Evolutionary conservation across 768 basidiomycete species (phyloP).

Genomic region (Leucocoprinus birnbaumii): DNA sequence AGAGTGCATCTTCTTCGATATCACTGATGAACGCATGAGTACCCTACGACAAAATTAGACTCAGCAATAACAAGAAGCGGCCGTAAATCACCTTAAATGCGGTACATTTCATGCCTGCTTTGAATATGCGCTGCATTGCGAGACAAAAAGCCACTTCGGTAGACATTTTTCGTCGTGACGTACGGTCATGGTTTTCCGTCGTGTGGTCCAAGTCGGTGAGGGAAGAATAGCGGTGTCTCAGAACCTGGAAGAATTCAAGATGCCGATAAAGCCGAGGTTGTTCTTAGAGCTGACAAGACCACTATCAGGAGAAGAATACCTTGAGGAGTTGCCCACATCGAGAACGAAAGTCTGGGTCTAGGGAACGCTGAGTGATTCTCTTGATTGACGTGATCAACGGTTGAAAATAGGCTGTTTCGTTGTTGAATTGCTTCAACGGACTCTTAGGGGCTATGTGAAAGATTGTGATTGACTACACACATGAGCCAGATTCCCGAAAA

Average conservation of each 20-base stretch:
- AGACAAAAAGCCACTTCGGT: conserved; percentile 34
- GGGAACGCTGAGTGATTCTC: conserved; percentile 51
- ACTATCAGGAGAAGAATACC: conserved; percentile 28
- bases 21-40: conserved; percentile 6
- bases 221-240: conserved; percentile 16
- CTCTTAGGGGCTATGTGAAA: not conserved
- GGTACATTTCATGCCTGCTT: conserved; percentile 34
- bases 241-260: not conserved
- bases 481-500: conserved; percentile 62
- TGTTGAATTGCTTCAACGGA: conserved; percentile 49
- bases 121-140: conserved; percentile 42
- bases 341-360: conserved; percentile 41
- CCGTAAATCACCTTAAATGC: conserved; percentile 41
- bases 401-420: conserved; percentile 46
- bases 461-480: conserved; percentile 38
- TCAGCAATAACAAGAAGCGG: not conserved
- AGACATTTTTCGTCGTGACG: not conserved
- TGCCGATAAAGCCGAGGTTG: not conserved
- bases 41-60: conserved; percentile 13
- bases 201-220: not conserved
- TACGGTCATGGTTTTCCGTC: not conserved
- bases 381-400: conserved; percentile 48
- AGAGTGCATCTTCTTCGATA: conserved; percentile 6
- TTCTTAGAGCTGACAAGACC: not conserved
- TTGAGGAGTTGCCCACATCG: conserved; percentile 42